Percentiles rank a stretch among this genome's conserved stretches.
phyloP scores from a whole-genome alignment of 78 protist genomes.

The Dictyostelium citrinum region DNA sequence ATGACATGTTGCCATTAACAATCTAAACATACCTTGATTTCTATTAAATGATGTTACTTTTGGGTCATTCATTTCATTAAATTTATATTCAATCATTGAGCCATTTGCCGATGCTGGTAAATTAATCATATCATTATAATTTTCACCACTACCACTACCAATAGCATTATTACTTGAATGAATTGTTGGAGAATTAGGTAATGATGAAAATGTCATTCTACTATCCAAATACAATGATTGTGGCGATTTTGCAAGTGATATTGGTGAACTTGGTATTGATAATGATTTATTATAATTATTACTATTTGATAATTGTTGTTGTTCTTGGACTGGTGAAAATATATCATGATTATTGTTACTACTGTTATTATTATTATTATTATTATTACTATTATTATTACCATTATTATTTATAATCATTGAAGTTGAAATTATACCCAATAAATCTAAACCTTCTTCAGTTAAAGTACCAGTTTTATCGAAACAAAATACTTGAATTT shows the following conservation, averaged over 20 bases:
- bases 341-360: not conserved
- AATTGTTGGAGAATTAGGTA: not conserved
- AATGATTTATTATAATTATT: not conserved
- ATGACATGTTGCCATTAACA: constrained; percentile 84
- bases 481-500: constrained; percentile 83
- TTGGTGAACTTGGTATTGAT: not conserved
- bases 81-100: not conserved
- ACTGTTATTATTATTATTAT: not conserved
- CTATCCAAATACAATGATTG: not conserved
- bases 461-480: constrained; percentile 98
- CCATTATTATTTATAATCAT: not conserved
- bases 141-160: not conserved
- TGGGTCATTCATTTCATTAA: not conserved
- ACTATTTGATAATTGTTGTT: not conserved
- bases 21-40: not conserved
- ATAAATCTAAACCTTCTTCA: constrained; percentile 90
- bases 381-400: not conserved
- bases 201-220: not conserved
- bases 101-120: not conserved
- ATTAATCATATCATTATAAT: too few species aligned
- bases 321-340: not conserved
- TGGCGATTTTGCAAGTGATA: not conserved
- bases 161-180: not conserved
- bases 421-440: constrained; percentile 60
- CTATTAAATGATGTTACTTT: not conserved